Conservation (phyloP, 176 grass and related monocot genomes). For the Ananas comosus region DNA sequence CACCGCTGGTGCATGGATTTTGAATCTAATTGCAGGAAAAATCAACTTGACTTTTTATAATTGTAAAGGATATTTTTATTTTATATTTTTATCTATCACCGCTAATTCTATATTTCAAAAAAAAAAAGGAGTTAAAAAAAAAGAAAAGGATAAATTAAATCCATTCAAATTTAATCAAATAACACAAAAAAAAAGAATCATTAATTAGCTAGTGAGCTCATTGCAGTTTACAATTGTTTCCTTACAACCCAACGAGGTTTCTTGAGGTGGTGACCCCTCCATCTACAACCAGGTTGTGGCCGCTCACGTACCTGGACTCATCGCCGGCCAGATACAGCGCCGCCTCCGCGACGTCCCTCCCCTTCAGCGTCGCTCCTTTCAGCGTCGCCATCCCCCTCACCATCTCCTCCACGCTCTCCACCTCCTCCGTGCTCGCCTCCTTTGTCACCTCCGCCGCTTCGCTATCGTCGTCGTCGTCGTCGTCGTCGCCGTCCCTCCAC, state of each 20-base stretch:
- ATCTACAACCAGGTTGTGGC: slow-evolving; percentile 97
- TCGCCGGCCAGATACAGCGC: slow-evolving; percentile 84
- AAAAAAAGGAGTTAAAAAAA: too few species aligned
- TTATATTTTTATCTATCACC: too few species aligned
- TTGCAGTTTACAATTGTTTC: not conserved
- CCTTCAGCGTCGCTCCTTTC: slow-evolving; percentile 55
- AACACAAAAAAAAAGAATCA: too few species aligned
- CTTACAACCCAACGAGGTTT: slow-evolving; percentile 65
- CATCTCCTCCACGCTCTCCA: slow-evolving; percentile 74
- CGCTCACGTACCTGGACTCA: slow-evolving; percentile 81
- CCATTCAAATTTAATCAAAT: too few species aligned
- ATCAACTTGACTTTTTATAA: too few species aligned
- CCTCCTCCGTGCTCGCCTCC: slow-evolving; percentile 42
- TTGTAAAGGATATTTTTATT: too few species aligned
- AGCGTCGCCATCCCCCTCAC: slow-evolving; percentile 68
- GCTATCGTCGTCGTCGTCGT: slow-evolving; percentile 15
- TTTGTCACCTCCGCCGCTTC: not conserved
- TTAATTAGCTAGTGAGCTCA: too few species aligned
- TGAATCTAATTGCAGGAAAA: too few species aligned
- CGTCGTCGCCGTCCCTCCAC: slow-evolving; percentile 48
- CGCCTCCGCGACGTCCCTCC: slow-evolving; percentile 82
- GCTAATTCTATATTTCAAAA: too few species aligned
- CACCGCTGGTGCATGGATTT: too few species aligned
- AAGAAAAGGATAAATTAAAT: too few species aligned
- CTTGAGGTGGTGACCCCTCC: slow-evolving; percentile 83